Evolutionary conservation across 164 flowering plant genomes (phyloP), one percentile per base, ranked within the genome.

Genomic region (Chloranthus sessilifolius): DNA sequence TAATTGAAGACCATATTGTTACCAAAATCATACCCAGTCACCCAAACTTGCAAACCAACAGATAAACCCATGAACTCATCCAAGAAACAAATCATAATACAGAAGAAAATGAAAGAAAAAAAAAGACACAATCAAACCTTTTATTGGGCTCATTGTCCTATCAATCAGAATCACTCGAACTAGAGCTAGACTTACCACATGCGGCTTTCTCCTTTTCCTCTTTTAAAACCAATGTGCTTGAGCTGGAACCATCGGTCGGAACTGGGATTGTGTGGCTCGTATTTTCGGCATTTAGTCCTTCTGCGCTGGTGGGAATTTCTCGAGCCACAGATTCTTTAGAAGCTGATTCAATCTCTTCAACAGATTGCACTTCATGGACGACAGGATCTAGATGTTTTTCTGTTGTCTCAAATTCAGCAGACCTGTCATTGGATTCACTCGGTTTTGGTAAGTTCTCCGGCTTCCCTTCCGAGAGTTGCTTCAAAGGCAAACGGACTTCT

Each of bases 161-260:
- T 68, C 57, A 50, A 38, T 72, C 80, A 45, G 80, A 76, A 60
- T 67, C 78, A 45, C 70, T 70, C 0, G 75, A 63, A 23, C 67
- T 57, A 0, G 70, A 73, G 20, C 67, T 64, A 8, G 59, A 48
- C 37, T 48, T 59, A 14, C 46, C 31, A 45, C 71, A 61, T 30
- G 49, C 37, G 43, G 4, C 42, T 48, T 73, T 63, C 57, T 67
- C 47, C 44, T 38, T 22, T 46, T 33, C 30, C 14, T 15, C 24
- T 12, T 12, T 25, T 14, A 4, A 14, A 21, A 43, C 22, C 22
- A 56, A 39, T 41, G n/a, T 30, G 25, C 36, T 57, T 5, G 29
- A 36, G 15, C 44, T 63, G 15, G 63, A 42, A 55, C 10, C 48
- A 22, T 54, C 55, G 5, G 50, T n/a, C 34, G 43, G 26, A 41